Evolutionary conservation across 495 filamentous ascomycete species (phyloP).

Genomic region (Lasiosphaeria hispida): DNA sequence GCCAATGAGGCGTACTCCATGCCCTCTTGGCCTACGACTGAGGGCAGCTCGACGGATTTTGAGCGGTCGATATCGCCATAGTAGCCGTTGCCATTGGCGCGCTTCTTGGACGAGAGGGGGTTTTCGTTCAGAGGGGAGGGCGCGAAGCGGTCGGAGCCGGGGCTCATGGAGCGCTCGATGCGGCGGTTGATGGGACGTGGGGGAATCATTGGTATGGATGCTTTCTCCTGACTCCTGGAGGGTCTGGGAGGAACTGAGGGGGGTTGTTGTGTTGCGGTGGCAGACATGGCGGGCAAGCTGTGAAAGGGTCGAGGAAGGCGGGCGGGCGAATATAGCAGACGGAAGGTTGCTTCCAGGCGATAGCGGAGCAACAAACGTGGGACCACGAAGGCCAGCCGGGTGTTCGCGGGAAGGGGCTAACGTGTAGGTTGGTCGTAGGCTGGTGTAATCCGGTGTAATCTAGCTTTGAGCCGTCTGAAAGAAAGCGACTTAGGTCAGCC

Average conservation of each 20-base stretch:
- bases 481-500: constrained; percentile 6
- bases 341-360: constrained; percentile 1
- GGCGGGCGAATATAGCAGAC: neutral
- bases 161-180: constrained; percentile 74
- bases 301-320: neutral
- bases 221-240: constrained; percentile 44
- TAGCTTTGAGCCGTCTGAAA: constrained; percentile 7
- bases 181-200: constrained; percentile 66
- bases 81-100: constrained; percentile 43
- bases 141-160: constrained; percentile 72
- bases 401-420: constrained; percentile 11
- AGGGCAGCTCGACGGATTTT: constrained; percentile 76
- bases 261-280: constrained; percentile 53
- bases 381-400: constrained; percentile 9
- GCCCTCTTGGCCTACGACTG: constrained; percentile 86
- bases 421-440: neutral
- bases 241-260: constrained; percentile 66
- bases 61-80: constrained; percentile 60
- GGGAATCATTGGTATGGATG: constrained; percentile 56
- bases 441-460: neutral
- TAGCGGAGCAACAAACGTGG: constrained; percentile 6
- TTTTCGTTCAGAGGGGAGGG: constrained; percentile 81
- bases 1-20: constrained; percentile 73
- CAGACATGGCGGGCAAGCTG: constrained; percentile 33
- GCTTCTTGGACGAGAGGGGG: constrained; percentile 26